These are phyloP conservation scores for Bipolaris zeicola DNA, from an alignment of 2,329 filamentous ascomycete genomes.

Conservation along the genomic window DNA sequence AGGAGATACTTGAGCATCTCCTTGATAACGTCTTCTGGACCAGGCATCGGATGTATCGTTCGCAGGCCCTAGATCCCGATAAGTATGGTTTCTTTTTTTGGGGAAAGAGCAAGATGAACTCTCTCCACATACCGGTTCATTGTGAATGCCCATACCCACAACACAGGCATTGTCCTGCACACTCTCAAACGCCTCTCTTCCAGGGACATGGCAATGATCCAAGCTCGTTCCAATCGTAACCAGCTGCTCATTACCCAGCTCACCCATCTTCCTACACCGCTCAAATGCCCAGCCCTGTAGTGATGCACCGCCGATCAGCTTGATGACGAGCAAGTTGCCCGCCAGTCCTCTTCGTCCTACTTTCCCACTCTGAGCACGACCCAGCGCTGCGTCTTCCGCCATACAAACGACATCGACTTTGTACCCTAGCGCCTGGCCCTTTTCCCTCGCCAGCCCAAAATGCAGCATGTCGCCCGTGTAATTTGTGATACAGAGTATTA, in stretches of 20 bases:
- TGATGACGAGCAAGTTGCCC: constrained; percentile 58
- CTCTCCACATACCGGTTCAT: constrained; percentile 52
- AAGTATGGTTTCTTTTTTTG: neutral
- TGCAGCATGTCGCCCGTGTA: constrained; percentile 58
- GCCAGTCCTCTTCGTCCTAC: constrained; percentile 57
- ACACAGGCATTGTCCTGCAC: constrained; percentile 50
- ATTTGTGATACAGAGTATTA: constrained; percentile 57
- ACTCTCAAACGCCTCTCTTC: constrained; percentile 57
- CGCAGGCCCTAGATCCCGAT: constrained; percentile 47
- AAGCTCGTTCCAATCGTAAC: constrained; percentile 59
- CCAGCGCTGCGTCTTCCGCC: constrained; percentile 57
- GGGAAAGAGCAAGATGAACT: too few species aligned
- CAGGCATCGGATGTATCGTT: constrained; percentile 55
- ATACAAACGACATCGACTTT: constrained; percentile 56
- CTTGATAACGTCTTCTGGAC: constrained; percentile 55
- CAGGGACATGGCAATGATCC: constrained; percentile 61
- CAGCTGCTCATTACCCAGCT: constrained; percentile 52
- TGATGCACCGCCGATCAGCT: constrained; percentile 55
- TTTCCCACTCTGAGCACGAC: constrained; percentile 56
- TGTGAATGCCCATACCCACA: constrained; percentile 58
- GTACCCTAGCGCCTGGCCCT: constrained; percentile 52
- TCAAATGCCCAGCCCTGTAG: constrained; percentile 54
- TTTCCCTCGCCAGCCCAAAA: constrained; percentile 57
- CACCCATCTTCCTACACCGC: constrained; percentile 52
- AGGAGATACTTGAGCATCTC: constrained; percentile 57